phyloP scores from a whole-genome alignment of 306 rosid genomes.

The Trifolium fragiferum region DNA sequence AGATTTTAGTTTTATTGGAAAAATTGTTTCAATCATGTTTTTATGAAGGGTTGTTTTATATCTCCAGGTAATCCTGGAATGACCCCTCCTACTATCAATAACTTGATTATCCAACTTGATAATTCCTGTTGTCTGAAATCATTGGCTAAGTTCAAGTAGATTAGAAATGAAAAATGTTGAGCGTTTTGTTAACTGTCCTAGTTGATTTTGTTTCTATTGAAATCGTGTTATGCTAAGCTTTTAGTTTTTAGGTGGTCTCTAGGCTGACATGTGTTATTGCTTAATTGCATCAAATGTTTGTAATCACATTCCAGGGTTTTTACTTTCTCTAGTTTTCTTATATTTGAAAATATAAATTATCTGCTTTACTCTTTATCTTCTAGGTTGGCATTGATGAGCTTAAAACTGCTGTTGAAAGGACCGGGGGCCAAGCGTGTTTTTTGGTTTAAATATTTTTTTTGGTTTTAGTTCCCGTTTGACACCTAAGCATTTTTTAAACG shows the following conservation, averaged over 20 bases:
- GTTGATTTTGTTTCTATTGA: constrained; percentile 32
- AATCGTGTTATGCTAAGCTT: constrained; percentile 18
- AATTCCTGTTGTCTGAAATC: constrained; percentile 13
- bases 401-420: too few relatives aligned
- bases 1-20: constrained; percentile 12
- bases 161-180: constrained; percentile 2
- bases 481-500: too few relatives aligned
- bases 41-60: too few relatives aligned
- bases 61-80: constrained; percentile 5
- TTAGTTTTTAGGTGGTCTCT: background rate
- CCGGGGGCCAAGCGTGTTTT: accelerated
- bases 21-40: constrained; percentile 3
- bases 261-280: background rate
- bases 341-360: constrained; percentile 36
- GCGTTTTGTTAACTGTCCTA: constrained; percentile 10
- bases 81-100: constrained; percentile 11
- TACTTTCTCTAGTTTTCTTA: constrained; percentile 21
- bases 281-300: constrained; percentile 18
- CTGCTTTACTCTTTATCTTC: constrained; percentile 31
- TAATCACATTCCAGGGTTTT: constrained; percentile 16
- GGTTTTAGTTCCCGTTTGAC: too few relatives aligned
- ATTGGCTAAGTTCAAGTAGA: constrained; percentile 23
- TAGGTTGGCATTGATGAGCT: constrained; percentile 80
- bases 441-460: too few relatives aligned
- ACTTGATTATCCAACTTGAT: constrained; percentile 20